phyloP scores from a whole-genome alignment of 2,329 filamentous ascomycete genomes.

The Alternaria gaisen region DNA sequence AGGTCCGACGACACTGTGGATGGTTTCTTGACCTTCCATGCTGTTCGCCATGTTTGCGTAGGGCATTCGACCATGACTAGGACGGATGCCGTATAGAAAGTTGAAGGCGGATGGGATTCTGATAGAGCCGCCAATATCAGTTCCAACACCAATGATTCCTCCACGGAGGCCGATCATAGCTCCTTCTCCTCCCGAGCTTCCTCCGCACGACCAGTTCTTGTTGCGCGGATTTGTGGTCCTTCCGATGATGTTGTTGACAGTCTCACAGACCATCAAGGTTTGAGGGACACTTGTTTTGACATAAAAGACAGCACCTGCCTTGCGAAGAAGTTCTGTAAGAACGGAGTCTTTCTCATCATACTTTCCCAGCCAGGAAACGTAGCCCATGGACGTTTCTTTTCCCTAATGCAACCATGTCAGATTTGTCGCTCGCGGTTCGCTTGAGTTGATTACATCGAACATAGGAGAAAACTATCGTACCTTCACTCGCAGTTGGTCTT shows the following conservation, averaged over 20 bases:
- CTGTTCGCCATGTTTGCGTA: conserved; percentile 58
- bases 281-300: conserved; percentile 65
- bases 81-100: conserved; percentile 63
- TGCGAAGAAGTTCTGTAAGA: neutral
- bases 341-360: neutral
- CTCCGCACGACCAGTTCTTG: conserved; percentile 60
- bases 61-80: conserved; percentile 52
- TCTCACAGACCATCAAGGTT: conserved; percentile 63
- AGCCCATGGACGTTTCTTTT: conserved; percentile 61
- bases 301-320: conserved; percentile 56
- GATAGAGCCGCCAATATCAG: conserved; percentile 64
- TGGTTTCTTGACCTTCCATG: conserved; percentile 67
- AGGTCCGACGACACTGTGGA: conserved; percentile 67
- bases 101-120: conserved; percentile 67
- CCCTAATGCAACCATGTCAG: conserved; percentile 24
- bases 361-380: conserved; percentile 56
- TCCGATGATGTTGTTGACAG: conserved; percentile 60
- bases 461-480: neutral
- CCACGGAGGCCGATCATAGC: conserved; percentile 63
- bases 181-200: conserved; percentile 66
- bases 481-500: conserved; percentile 55
- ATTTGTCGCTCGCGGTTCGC: neutral
- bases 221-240: conserved; percentile 65
- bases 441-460: neutral
- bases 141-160: conserved; percentile 64